These are phyloP conservation scores for Diatrype stigma DNA, from an alignment of 2,329 filamentous ascomycete species.

Conservation along the genomic window DNA sequence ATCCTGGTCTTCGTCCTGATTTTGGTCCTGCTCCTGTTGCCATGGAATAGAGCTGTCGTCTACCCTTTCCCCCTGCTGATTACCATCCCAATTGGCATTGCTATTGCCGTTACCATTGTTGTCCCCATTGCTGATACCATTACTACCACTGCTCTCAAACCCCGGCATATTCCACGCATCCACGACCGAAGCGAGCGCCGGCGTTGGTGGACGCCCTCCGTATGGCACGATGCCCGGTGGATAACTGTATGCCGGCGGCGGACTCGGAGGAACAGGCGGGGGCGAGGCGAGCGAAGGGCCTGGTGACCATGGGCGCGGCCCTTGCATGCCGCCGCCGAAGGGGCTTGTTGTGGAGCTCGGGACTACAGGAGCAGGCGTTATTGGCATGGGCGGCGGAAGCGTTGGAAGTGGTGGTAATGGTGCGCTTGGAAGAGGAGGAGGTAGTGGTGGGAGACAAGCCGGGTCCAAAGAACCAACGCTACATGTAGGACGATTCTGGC, in stretches of 20 bases:
- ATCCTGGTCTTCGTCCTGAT: background rate
- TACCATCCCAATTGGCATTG: background rate
- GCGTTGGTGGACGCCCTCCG: constrained; percentile 17
- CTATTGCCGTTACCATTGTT: background rate
- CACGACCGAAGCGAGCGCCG: constrained; percentile 8
- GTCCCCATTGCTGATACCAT: background rate
- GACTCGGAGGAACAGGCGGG: too few relatives aligned
- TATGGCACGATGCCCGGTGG: constrained; percentile 24
- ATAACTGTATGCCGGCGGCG: constrained; percentile 14
- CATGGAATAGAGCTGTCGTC: background rate
- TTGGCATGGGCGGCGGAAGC: background rate
- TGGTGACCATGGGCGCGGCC: constrained; percentile 5
- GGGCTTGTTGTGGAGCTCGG: constrained; percentile 3
- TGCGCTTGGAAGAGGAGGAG: background rate
- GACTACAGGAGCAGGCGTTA: too few relatives aligned
- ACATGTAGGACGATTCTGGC: too few relatives aligned
- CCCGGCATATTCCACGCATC: constrained; percentile 9
- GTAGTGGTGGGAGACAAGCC: too few relatives aligned
- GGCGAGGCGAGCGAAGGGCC: too few relatives aligned
- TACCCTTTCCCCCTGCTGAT: background rate
- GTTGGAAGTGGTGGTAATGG: background rate
- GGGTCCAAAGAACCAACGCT: too few relatives aligned
- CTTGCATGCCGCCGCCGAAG: constrained; percentile 2
- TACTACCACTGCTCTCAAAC: constrained; percentile 7
- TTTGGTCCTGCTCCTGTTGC: too few relatives aligned